A percentile compares a stretch with the other conserved stretches of the same genome.
These are phyloP conservation scores for Penicillium atrosanguineum DNA, from an alignment of 495 filamentous ascomycete species.

Conservation along the genomic window DNA sequence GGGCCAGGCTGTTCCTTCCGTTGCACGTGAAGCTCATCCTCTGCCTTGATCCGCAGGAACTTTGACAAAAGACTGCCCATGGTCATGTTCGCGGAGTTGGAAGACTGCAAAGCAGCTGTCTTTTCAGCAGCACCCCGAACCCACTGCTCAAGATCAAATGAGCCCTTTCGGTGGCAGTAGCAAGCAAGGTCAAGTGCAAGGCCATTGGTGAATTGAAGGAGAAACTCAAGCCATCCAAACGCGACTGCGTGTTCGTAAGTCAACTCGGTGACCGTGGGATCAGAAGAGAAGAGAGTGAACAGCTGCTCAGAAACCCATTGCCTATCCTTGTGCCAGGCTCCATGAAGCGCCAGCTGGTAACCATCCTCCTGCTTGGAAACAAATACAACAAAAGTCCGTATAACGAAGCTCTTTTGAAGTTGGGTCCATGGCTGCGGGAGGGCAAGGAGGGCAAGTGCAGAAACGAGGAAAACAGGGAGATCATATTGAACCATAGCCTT, in stretches of 20 bases:
- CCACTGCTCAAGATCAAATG: constrained; percentile 82
- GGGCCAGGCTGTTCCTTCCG: constrained; percentile 58
- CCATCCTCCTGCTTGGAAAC: constrained; percentile 62
- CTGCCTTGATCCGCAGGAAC: constrained; percentile 79
- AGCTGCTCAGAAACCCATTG: constrained; percentile 77
- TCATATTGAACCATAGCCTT: constrained; percentile 50
- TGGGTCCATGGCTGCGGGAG: constrained; percentile 63
- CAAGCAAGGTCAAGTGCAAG: constrained; percentile 89
- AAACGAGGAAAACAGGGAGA: constrained; percentile 69
- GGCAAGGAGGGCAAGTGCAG: constrained; percentile 66
- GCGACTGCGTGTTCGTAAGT: constrained; percentile 81
- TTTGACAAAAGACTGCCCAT: constrained; percentile 64
- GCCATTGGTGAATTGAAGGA: constrained; percentile 69
- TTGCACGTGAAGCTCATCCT: constrained; percentile 72
- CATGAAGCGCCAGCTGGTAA: constrained; percentile 81
- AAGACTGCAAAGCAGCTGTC: background rate
- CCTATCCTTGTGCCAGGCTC: constrained; percentile 83
- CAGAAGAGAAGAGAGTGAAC: constrained; percentile 71
- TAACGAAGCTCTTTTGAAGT: constrained; percentile 60
- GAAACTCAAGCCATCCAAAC: constrained; percentile 77
- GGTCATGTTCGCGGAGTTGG: constrained; percentile 38
- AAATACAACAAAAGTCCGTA: constrained; percentile 59
- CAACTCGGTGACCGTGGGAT: constrained; percentile 68
- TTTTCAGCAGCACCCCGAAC: constrained; percentile 62
- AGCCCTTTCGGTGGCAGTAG: constrained; percentile 76